phyloP scores from a whole-genome alignment of 148 eudicot species.

The Camellia granthamiana region DNA sequence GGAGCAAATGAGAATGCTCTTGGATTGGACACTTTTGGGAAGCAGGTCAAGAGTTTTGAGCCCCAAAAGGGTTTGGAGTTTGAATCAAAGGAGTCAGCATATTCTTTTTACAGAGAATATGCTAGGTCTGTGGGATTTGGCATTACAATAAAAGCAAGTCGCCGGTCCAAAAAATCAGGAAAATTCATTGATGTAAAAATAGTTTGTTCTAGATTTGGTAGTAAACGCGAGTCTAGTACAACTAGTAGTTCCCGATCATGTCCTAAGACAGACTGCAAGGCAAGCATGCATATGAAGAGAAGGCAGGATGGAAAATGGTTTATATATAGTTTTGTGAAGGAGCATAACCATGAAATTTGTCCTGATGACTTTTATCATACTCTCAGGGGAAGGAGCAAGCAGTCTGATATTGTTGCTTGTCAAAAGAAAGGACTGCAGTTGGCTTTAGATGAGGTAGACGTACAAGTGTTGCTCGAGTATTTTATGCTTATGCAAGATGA shows the following conservation, averaged over 20 bases:
- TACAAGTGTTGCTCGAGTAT: conserved; percentile 21
- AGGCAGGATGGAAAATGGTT: conserved; percentile 40
- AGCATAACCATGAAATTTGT: conserved; percentile 42
- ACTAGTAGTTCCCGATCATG: conserved; percentile 28
- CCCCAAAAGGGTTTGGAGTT: conserved; percentile 34
- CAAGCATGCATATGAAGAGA: conserved; percentile 43
- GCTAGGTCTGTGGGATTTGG: conserved; percentile 40
- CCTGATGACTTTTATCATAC: conserved; percentile 14
- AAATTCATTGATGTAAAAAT: conserved; percentile 42
- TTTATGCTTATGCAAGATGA: conserved; percentile 30
- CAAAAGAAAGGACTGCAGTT: conserved; percentile 23
- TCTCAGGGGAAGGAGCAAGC: conserved; percentile 9
- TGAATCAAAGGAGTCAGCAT: conserved; percentile 40
- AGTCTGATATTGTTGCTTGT: conserved; percentile 6
- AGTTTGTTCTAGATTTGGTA: conserved; percentile 37
- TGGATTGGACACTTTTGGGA: background rate
- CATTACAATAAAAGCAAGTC: conserved; percentile 36
- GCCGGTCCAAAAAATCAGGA: conserved; percentile 35
- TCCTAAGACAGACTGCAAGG: conserved; percentile 39
- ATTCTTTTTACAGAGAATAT: conserved; percentile 37
- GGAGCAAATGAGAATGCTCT: background rate
- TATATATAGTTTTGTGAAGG: conserved; percentile 32
- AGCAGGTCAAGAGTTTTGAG: conserved; percentile 14
- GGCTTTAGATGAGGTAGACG: conserved; percentile 29
- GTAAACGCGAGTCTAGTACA: conserved; percentile 28